phyloP scores from a whole-genome alignment of 2,329 filamentous ascomycete species.

The Fusarium temperatum region DNA sequence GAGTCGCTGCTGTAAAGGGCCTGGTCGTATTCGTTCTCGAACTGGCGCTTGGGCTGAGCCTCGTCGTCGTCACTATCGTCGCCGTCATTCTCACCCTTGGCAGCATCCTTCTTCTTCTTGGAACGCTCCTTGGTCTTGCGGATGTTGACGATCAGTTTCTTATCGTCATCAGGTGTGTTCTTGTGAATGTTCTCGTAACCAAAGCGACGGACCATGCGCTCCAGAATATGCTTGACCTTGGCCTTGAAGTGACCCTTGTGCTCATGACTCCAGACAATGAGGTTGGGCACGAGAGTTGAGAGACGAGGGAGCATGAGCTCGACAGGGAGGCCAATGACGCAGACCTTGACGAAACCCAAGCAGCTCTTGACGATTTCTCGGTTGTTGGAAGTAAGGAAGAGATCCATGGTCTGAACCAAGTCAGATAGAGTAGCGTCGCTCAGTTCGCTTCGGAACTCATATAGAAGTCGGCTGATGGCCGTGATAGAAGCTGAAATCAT shows the following conservation, averaged over 20 bases:
- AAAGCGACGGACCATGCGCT: constrained; percentile 92
- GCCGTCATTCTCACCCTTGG: constrained; percentile 64
- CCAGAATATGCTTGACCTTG: constrained; percentile 98
- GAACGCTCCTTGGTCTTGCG: constrained; percentile 91
- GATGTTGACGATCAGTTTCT: constrained; percentile 92
- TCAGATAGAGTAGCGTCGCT: constrained; percentile 77
- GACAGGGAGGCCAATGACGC: constrained; percentile 83
- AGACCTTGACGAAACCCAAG: constrained; percentile 96
- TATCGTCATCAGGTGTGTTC: constrained; percentile 84
- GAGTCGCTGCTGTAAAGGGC: constrained; percentile 88
- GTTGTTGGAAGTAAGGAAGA: constrained; percentile 96
- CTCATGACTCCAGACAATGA: constrained; percentile 96
- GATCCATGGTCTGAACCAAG: constrained; percentile 91
- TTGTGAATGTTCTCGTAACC: constrained; percentile 83
- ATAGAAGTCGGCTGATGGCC: constrained; percentile 90
- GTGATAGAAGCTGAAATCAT: constrained; percentile 99
- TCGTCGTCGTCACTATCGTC: constrained; percentile 66
- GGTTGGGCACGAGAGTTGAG: constrained; percentile 80
- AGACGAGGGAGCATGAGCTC: constrained; percentile 83
- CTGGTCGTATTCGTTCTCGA: constrained; percentile 94
- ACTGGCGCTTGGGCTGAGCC: constrained; percentile 64
- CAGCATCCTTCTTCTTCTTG: constrained; percentile 86
- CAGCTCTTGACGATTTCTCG: constrained; percentile 95
- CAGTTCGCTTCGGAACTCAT: constrained; percentile 82
- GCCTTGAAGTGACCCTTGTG: constrained; percentile 97